Percentiles rank a stretch among this genome's conserved stretches.
Evolutionary conservation across 768 basidiomycete genomes (phyloP).

Genomic region (Mycena chlorophos): DNA sequence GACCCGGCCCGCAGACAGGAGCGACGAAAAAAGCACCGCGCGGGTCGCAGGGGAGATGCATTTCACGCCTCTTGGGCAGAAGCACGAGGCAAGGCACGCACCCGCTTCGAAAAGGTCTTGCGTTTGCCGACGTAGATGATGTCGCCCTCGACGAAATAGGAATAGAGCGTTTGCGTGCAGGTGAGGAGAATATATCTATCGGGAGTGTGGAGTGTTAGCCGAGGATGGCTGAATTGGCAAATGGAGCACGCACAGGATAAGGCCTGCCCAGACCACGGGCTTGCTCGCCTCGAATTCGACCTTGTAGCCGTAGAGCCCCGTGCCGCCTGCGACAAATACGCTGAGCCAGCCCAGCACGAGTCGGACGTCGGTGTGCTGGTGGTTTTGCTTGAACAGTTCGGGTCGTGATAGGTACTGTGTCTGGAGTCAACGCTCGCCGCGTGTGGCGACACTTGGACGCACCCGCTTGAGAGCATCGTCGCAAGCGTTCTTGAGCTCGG

Average conservation of each 20-base stretch:
- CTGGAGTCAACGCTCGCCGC: conserved; percentile 1
- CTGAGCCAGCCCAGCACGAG: conserved; percentile 85
- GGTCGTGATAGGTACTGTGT: conserved; percentile 78
- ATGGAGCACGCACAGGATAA: conserved; percentile 62
- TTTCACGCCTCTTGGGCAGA: not conserved
- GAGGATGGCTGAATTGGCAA: too few relatives aligned
- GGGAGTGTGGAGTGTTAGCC: not conserved
- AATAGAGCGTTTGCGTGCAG: conserved; percentile 70
- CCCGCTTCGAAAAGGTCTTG: conserved; percentile 85
- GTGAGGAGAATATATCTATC: conserved; percentile 76
- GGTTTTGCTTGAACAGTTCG: conserved; percentile 81
- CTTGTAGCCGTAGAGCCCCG: conserved; percentile 83
- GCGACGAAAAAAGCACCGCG: too few relatives aligned
- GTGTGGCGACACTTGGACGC: conserved; percentile 22
- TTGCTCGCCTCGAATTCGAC: conserved; percentile 90
- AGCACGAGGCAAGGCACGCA: conserved; percentile 33
- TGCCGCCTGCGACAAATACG: conserved; percentile 78
- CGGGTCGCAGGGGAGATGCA: too few relatives aligned
- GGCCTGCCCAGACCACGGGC: conserved; percentile 72
- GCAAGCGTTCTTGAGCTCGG: conserved; percentile 67
- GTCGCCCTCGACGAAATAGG: conserved; percentile 83
- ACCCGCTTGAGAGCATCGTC: conserved; percentile 93
- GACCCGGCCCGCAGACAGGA: too few relatives aligned
- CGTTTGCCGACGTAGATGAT: conserved; percentile 87
- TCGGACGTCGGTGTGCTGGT: conserved; percentile 86